Percentiles rank a stretch among this genome's conserved stretches.
Evolutionary conservation across 2,329 filamentous ascomycete genomes (phyloP).

Genomic region (Lasiodiplodia sp.): DNA sequence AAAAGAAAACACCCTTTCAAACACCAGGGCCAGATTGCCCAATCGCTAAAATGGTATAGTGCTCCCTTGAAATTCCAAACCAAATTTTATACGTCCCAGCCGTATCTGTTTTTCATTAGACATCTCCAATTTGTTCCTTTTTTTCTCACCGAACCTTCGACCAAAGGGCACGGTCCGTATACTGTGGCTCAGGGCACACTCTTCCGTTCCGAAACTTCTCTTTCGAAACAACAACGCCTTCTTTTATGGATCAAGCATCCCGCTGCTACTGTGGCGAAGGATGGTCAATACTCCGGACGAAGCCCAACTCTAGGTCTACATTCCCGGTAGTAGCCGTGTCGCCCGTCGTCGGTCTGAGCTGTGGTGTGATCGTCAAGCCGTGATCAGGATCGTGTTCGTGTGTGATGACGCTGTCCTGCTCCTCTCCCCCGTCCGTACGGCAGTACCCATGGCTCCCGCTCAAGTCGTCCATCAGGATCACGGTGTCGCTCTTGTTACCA

Average conservation of each 20-base stretch:
- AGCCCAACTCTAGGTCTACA: background rate
- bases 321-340: background rate
- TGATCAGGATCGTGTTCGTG: conserved; percentile 1
- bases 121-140: no score
- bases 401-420: background rate
- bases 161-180: background rate
- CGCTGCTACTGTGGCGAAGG: background rate
- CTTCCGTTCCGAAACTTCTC: background rate
- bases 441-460: background rate
- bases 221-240: background rate
- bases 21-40: background rate
- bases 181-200: background rate
- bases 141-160: background rate
- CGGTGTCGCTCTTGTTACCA: conserved; percentile 7
- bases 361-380: background rate
- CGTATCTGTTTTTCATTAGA: background rate
- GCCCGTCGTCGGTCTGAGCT: background rate
- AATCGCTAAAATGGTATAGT: background rate
- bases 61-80: background rate
- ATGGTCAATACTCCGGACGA: background rate
- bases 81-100: background rate
- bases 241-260: background rate
- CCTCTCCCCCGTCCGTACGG: background rate
- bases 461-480: conserved; percentile 23
- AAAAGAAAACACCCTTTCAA: background rate